Evolutionary conservation across 2,329 filamentous ascomycete species (phyloP).

Genomic region (Penicillium paneum): DNA sequence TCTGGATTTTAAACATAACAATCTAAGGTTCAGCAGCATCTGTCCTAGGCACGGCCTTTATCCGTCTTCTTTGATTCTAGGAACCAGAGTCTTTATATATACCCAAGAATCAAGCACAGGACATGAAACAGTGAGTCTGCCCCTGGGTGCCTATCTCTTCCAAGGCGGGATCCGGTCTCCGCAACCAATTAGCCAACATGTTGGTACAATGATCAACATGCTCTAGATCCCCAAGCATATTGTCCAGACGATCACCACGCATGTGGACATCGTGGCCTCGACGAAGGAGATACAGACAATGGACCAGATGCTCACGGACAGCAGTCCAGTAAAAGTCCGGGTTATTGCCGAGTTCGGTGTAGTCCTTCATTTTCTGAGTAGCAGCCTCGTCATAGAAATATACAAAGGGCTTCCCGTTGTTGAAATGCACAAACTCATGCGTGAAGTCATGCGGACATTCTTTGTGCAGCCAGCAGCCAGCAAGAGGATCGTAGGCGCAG

Average conservation of each 20-base stretch:
- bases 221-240: constrained; percentile 13
- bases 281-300: constrained; percentile 15
- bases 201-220: constrained; percentile 19
- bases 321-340: constrained; percentile 12
- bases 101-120: constrained; percentile 7
- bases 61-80: not conserved
- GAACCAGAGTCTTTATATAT: not conserved
- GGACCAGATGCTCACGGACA: constrained; percentile 10
- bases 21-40: not conserved
- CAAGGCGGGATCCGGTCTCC: constrained; percentile 6
- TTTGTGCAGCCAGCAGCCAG: constrained; percentile 17
- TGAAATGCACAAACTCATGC: constrained; percentile 11
- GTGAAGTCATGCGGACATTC: constrained; percentile 14
- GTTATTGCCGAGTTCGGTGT: constrained; percentile 10
- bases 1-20: not conserved
- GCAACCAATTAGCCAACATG: constrained; percentile 15
- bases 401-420: constrained; percentile 14
- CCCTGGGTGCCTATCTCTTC: constrained; percentile 13
- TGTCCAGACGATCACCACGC: constrained; percentile 16
- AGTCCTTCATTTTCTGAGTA: constrained; percentile 12
- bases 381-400: constrained; percentile 17
- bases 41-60: not conserved
- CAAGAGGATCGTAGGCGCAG: constrained; percentile 15
- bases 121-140: constrained; percentile 14
- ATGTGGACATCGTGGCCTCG: constrained; percentile 16